These are phyloP conservation scores for Neofusicoccum ribis DNA, from an alignment of 2,329 filamentous ascomycete species.

Conservation along the genomic window DNA sequence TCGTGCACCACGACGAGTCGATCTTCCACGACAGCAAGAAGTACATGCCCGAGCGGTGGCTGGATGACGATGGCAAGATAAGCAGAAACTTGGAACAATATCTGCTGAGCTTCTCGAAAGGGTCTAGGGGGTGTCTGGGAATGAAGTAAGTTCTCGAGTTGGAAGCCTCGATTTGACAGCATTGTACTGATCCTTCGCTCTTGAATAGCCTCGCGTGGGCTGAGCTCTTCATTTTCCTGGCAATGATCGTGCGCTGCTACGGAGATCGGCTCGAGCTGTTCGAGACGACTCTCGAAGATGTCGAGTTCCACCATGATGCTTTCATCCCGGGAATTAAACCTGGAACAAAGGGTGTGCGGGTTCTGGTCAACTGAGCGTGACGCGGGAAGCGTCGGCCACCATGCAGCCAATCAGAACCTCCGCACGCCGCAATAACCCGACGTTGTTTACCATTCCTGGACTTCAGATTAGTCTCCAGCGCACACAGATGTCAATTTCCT, in stretches of 20 bases:
- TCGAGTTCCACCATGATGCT: slow-evolving; percentile 39
- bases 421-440: too few relatives aligned
- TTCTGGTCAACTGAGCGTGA: slow-evolving; percentile 15
- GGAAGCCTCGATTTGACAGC: too few relatives aligned
- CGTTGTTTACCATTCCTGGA: too few relatives aligned
- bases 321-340: slow-evolving; percentile 37
- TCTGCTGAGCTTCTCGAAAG: slow-evolving; percentile 34
- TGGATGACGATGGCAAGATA: slow-evolving; percentile 26
- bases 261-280: slow-evolving; percentile 16
- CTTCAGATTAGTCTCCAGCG: too few relatives aligned
- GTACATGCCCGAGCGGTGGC: slow-evolving; percentile 35
- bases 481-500: too few relatives aligned
- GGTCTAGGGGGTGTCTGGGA: slow-evolving; percentile 33
- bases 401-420: too few relatives aligned
- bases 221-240: slow-evolving; percentile 21
- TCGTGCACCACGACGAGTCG: slow-evolving; percentile 32
- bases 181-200: background rate
- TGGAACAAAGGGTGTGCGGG: slow-evolving; percentile 39
- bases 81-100: slow-evolving; percentile 25
- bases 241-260: slow-evolving; percentile 20
- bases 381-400: too few relatives aligned
- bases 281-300: slow-evolving; percentile 30
- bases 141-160: slow-evolving; percentile 28
- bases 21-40: slow-evolving; percentile 31
- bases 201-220: slow-evolving; percentile 15